Evolutionary conservation across 371 early-diverging fungal genomes (phyloP).

Genomic region (Haplosporangium sp.): DNA sequence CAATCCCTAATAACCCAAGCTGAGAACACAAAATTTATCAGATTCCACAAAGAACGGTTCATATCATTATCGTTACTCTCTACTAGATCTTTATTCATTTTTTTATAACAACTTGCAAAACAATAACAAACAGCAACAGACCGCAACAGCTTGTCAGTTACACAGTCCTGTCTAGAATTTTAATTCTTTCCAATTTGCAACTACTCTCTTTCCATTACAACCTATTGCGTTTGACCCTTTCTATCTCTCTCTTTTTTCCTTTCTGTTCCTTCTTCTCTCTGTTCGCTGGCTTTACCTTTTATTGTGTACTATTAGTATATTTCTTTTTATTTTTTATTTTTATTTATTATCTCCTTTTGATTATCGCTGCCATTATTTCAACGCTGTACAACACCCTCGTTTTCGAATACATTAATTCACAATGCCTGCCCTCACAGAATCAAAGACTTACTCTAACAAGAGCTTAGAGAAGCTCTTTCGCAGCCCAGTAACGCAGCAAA

Average conservation of each 20-base stretch:
- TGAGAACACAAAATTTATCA: background rate
- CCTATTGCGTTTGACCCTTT: slow-evolving; percentile 9
- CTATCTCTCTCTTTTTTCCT: background rate
- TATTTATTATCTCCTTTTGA: background rate
- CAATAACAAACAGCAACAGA: background rate
- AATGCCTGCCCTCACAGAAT: slow-evolving; percentile 52
- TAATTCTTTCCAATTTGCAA: slow-evolving; percentile 43
- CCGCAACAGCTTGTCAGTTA: slow-evolving; percentile 6
- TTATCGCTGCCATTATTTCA: background rate
- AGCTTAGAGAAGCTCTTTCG: slow-evolving; percentile 51
- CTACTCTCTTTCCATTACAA: slow-evolving; percentile 3
- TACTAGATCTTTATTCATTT: background rate
- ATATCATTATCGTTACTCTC: slow-evolving; percentile 40
- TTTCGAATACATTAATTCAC: background rate
- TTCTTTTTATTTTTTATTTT: background rate
- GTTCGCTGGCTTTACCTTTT: background rate
- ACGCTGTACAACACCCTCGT: background rate
- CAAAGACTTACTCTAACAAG: slow-evolving; percentile 53
- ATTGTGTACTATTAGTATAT: background rate
- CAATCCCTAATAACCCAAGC: slow-evolving; percentile 15
- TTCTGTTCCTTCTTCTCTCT: background rate
- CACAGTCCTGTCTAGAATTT: slow-evolving; percentile 55
- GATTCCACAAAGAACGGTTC: slow-evolving; percentile 47
- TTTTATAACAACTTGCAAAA: background rate
- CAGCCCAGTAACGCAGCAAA: slow-evolving; percentile 55